Percentiles rank a stretch among this genome's conserved stretches.
Evolutionary conservation across 768 basidiomycete genomes (phyloP).

Genomic region (Auriscalpium microsporum): DNA sequence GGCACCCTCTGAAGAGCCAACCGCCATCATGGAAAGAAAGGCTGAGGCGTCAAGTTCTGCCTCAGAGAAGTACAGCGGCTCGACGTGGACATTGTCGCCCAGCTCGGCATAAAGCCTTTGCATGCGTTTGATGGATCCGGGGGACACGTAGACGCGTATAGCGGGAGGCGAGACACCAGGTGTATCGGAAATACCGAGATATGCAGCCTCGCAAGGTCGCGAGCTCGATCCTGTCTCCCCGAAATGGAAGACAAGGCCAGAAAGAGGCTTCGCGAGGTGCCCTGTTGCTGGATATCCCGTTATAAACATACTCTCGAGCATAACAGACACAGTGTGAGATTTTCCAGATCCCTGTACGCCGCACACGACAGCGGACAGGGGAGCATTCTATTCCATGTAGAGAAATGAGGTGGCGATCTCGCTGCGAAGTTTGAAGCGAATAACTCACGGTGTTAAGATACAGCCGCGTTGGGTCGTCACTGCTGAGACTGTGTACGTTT

Average conservation of each 20-base stretch:
- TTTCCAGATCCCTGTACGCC: conserved; percentile 75
- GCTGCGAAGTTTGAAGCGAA: not conserved
- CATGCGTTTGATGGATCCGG: conserved; percentile 54
- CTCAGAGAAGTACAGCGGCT: conserved; percentile 46
- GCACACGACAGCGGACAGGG: conserved; percentile 68
- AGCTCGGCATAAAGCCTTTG: conserved; percentile 36
- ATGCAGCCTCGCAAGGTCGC: conserved; percentile 60
- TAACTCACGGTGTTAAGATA: conserved; percentile 59
- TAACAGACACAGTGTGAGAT: conserved; percentile 60
- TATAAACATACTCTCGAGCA: conserved; percentile 68
- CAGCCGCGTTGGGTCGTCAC: conserved; percentile 28
- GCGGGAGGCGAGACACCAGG: conserved; percentile 21
- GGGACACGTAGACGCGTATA: conserved; percentile 49
- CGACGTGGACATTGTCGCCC: conserved; percentile 39
- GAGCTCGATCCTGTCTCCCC: conserved; percentile 55
- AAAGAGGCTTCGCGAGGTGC: conserved; percentile 41
- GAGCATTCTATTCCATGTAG: conserved; percentile 44
- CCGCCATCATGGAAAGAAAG: conserved; percentile 68
- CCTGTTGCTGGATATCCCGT: conserved; percentile 42
- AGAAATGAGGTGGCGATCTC: not conserved
- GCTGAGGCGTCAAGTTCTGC: conserved; percentile 61
- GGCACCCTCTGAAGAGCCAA: conserved; percentile 49
- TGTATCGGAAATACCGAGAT: conserved; percentile 19
- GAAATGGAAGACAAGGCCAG: conserved; percentile 60
- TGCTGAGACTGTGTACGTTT: not conserved